Base-by-base conservation (phyloP, 768 basidiomycete species). In the Termitomyces sp. region DNA sequence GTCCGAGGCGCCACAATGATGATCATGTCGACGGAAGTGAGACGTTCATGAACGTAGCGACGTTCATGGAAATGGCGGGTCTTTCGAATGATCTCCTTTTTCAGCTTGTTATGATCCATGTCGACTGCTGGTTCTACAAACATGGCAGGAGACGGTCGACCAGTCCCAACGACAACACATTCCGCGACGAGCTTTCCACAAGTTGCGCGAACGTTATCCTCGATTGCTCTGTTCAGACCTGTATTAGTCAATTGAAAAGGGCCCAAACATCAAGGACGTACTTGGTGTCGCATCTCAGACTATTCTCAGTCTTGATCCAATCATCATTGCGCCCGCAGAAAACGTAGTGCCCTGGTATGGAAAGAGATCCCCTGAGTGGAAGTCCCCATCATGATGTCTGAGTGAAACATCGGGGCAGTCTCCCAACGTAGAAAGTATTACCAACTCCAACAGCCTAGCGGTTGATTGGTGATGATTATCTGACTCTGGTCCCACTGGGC, bases 361-460 rank as follows among this genome's bases (percentile, higher is more conserved):
- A 74, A 90, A 91, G n/a, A 91, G 72, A 67, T 91, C 88, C 1
- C 89, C 88, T 14, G 88, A 90, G 66, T 88, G 88, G 71, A 87
- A 88, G 63, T 87, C 74, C 6, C 87, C 87, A 65, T 90, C 87
- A 1, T 74, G 59, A 47, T 77, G 65, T 48, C 86, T 78, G 6
- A 89, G 70, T 1, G 81, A 80, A 8, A 53, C 44, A 63, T 84
- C 76, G 12, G 88, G 88, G 65, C 87, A 89, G 64, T 90, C 88
- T 32, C 72, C 75, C 10, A 89, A 89, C 51, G 79, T 73, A 9
- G 82, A 72, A 40, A 83, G 77, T 63, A 91, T 83, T 54, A 90
- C 84, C 46, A 90, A 74, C 60, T 91, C 89, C 54, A 83, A 73
- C 38, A 90, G 64, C 41, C 74, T 77, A 14, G 73, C 73, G 12